Evolutionary conservation across 208 protist species (phyloP), one percentile per base, ranked within the genome.

Genomic region (Acanthamoeba healyi): DNA sequence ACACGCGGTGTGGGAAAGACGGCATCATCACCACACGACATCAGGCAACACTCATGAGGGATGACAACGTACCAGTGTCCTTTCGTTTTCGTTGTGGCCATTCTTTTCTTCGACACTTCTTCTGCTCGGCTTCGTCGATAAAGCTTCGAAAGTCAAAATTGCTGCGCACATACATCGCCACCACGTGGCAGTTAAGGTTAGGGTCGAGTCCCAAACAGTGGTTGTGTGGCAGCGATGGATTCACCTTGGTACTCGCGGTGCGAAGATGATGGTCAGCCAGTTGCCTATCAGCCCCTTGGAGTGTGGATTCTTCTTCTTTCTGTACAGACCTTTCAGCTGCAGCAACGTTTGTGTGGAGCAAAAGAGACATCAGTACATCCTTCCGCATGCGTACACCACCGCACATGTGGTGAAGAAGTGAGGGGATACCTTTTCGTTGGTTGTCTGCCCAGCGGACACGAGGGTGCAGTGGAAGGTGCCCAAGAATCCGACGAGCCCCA

Each of bases 381-480:
- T n/a, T n/a, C n/a, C n/a, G n/a, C n/a, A n/a, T n/a, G n/a, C n/a
- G n/a, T n/a, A n/a, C n/a, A n/a, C n/a, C n/a, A n/a, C n/a, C n/a
- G n/a, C n/a, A n/a, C n/a, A n/a, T n/a, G 12, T 58, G 51, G 51
- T 6, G 51, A 24, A 22, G 14, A 19, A 58, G 44, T 15, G 38
- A n/a, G 36, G 49, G 2, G 79, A 6, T 90, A 94, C 88, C 42
- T 93, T 88, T 92, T 96, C 95, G 87, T 96, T 95, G 65, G 95
- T 96, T 3, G 86, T 96, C 51, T 93, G 82, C 15, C 44, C 87
- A 26, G 88, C 61, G 38, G 61, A 65, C 17, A 95, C 65, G 26
- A 96, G 88, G 51, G 70, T 94, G 34, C 67, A 93, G 63, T 96
- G 95, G 51, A 95, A 96, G 36, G 67, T 72, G 44, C 87, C 92